These are phyloP conservation scores for Citrus hindsii DNA, from an alignment of 345 rosid species.

Conservation along the genomic window DNA sequence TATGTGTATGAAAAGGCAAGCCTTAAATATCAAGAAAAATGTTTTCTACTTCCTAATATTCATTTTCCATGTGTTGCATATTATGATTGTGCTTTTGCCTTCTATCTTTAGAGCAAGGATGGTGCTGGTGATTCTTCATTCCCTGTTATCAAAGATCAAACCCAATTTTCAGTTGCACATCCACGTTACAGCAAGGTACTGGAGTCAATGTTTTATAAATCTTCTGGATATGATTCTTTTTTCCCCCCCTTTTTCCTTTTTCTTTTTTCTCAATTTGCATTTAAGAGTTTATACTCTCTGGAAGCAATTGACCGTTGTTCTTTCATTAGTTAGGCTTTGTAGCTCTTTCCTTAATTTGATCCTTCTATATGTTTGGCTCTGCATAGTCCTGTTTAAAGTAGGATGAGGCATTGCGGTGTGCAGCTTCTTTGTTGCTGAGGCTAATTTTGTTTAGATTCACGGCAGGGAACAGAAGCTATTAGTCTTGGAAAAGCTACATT, in stretches of 20 bases:
- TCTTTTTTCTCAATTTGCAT: no score
- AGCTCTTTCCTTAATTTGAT: neutral
- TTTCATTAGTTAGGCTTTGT: neutral
- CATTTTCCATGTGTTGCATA: conserved; percentile 4
- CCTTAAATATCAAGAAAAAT: conserved; percentile 13
- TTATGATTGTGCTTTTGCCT: conserved; percentile 10
- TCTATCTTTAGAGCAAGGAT: conserved; percentile 66
- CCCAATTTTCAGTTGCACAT: conserved; percentile 85
- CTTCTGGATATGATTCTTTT: conserved; percentile 1
- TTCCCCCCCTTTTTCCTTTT: neutral
- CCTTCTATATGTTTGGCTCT: neutral
- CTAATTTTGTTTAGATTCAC: neutral
- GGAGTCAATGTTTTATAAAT: conserved; percentile 2
- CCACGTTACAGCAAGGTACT: conserved; percentile 91
- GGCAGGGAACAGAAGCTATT: neutral
- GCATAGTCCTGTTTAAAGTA: conserved; percentile 6
- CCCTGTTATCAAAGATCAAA: conserved; percentile 80
- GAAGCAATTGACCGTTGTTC: no score
- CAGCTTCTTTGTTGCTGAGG: neutral
- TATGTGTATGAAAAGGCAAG: conserved; percentile 97
- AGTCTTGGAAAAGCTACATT: neutral
- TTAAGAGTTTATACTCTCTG: no score
- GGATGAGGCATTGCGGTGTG: neutral
- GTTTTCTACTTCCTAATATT: conserved; percentile 5
- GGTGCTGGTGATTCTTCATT: conserved; percentile 93